A percentile compares a stretch with the other conserved stretches of the same genome.
These are phyloP conservation scores for Fusarium udum DNA, from an alignment of 2,329 filamentous ascomycete species.

Conservation along the genomic window DNA sequence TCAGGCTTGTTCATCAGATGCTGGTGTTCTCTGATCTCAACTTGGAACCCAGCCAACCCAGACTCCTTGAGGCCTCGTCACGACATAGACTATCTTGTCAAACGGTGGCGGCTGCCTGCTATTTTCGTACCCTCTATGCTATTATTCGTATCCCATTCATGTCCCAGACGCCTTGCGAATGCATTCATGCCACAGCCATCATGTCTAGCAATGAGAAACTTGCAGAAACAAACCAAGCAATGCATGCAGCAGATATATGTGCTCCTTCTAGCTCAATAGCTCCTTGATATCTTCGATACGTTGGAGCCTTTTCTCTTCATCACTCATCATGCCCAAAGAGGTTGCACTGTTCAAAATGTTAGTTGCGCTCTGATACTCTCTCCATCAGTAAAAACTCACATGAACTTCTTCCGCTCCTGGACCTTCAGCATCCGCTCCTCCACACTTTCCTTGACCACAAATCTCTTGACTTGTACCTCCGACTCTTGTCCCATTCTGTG, in stretches of 20 bases:
- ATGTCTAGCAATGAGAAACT: neutral
- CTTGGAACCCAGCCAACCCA: constrained; percentile 8
- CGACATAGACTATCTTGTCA: constrained; percentile 5
- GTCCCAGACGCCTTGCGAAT: constrained; percentile 30
- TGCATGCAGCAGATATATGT: neutral
- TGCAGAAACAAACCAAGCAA: neutral
- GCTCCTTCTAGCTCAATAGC: constrained; percentile 70
- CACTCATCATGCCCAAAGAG: constrained; percentile 91
- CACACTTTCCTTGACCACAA: constrained; percentile 89
- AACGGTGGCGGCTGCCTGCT: neutral
- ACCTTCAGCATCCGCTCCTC: constrained; percentile 94
- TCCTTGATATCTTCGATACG: constrained; percentile 95
- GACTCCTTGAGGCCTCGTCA: constrained; percentile 9
- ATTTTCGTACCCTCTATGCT: constrained; percentile 7
- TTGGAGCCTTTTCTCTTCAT: constrained; percentile 91
- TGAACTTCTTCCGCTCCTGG: constrained; percentile 95
- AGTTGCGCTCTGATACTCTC: constrained; percentile 13
- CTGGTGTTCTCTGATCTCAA: constrained; percentile 22
- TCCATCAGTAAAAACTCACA: constrained; percentile 66
- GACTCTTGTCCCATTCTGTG: constrained; percentile 94
- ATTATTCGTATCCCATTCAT: constrained; percentile 11
- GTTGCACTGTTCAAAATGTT: constrained; percentile 71
- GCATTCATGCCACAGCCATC: neutral
- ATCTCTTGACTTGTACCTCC: constrained; percentile 86
- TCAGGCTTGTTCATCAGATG: constrained; percentile 38